phyloP scores from a whole-genome alignment of 495 filamentous ascomycete genomes.

The Hypoxylon rickii region DNA sequence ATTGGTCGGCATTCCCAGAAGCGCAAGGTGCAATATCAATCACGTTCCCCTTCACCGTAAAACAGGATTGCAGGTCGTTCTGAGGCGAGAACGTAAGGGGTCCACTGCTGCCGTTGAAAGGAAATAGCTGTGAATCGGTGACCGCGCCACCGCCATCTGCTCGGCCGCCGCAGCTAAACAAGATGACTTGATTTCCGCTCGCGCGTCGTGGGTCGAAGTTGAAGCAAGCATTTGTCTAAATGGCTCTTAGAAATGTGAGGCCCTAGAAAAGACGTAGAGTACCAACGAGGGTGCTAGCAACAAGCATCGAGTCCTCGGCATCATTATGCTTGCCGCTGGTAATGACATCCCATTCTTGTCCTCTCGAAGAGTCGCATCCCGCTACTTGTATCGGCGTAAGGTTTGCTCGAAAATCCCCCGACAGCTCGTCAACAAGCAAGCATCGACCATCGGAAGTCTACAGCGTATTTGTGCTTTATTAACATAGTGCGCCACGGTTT shows the following conservation, averaged over 20 bases:
- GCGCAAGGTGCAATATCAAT: slow-evolving; percentile 51
- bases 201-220: slow-evolving; percentile 58
- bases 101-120: slow-evolving; percentile 47
- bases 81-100: slow-evolving; percentile 48
- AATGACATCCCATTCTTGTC: slow-evolving; percentile 60
- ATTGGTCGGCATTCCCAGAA: slow-evolving; percentile 47
- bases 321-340: slow-evolving; percentile 56
- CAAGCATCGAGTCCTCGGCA: slow-evolving; percentile 46
- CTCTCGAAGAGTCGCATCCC: slow-evolving; percentile 52
- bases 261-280: not conserved
- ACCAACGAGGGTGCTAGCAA: slow-evolving; percentile 57
- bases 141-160: slow-evolving; percentile 57
- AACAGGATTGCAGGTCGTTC: slow-evolving; percentile 50
- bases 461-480: slow-evolving; percentile 4
- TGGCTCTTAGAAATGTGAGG: not conserved
- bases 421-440: slow-evolving; percentile 57
- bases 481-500: not conserved
- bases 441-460: slow-evolving; percentile 58
- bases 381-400: slow-evolving; percentile 57
- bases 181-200: slow-evolving; percentile 51
- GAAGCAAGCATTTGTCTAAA: slow-evolving; percentile 58
- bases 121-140: slow-evolving; percentile 55
- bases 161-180: slow-evolving; percentile 61
- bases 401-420: slow-evolving; percentile 62
- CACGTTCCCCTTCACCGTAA: slow-evolving; percentile 50